Base-by-base conservation (phyloP, 768 basidiomycete genomes). In the Tremella yokohamensis region DNA sequence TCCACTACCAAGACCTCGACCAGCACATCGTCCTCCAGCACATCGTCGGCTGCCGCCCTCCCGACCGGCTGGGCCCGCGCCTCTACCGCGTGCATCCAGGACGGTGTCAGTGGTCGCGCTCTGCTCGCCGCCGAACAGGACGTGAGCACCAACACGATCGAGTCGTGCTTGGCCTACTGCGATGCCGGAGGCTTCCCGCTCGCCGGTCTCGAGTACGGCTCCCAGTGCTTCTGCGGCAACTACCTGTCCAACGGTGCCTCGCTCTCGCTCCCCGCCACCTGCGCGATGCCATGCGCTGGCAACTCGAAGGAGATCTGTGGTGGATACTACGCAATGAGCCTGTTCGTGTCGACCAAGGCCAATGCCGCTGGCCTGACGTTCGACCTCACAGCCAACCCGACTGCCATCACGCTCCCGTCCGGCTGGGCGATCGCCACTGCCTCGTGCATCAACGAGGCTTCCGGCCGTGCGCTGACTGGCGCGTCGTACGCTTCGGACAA, bases 151-250 rank as follows among this genome's bases (percentile, higher is more conserved):
- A 74, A 69, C 69, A 74, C 72, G 13, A 45, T 60, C 26, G 51
- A 50, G 20, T 42, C 25, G 24, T 74, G 72, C 47, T 49, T 62
- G 8, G 7, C 60, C 16, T 69, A 52, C 66, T 71, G 72, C 45
- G 26, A 59, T 9, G 29, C 55, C 19, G 42, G 38, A 2, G 67
- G 69, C 8, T 70, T 61, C 73, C 44, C 42, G 2, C 37, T 61
- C n/a, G 64, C 64, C 37, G 68, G 68, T 62, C 34, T 69, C 22
- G 68, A 69, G 48, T 69, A 65, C 51, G 60, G 60, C 40, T 51
- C 50, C 19, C 61, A 69, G 53, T 72, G 70, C 34, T 65, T 61
- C 58, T 69, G 70, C 54, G 67, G 64, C 18, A 63, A 66, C 55
- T 25, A 52, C n/a, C 52, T 72, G 8, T 38, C 48, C 24, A 62